Conservation (phyloP, 2,329 filamentous ascomycete genomes). For the Verticillium albo-atrum region DNA sequence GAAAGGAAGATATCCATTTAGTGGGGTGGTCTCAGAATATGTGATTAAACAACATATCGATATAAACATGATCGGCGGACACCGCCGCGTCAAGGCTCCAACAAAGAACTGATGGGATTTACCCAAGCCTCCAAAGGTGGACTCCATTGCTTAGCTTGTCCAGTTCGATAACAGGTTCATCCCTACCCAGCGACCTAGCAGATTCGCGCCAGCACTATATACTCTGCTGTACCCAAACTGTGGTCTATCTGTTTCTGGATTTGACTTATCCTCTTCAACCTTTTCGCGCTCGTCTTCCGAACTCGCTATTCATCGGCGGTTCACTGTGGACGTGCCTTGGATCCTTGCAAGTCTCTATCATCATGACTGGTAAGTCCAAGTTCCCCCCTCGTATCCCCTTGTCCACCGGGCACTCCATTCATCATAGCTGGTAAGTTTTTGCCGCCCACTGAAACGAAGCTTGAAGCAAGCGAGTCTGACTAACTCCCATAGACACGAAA, state of each 20-base stretch:
- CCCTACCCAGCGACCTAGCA: neutral
- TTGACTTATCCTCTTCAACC: too few relatives aligned
- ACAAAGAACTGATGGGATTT: neutral
- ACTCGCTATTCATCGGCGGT: too few relatives aligned
- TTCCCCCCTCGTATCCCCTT: slow-evolving; percentile 1
- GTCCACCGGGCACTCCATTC: neutral
- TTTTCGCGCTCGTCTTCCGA: too few relatives aligned
- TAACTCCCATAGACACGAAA: neutral
- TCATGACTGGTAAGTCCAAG: slow-evolving; percentile 14
- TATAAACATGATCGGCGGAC: neutral
- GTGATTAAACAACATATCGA: neutral
- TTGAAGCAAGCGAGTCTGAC: neutral
- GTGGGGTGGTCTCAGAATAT: neutral
- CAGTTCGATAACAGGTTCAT: neutral
- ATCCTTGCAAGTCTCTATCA: neutral
- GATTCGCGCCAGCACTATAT: neutral
- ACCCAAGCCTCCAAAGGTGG: neutral
- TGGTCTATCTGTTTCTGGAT: neutral
- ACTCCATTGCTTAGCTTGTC: neutral
- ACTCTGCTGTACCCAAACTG: neutral
- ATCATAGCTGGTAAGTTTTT: slow-evolving; percentile 9
- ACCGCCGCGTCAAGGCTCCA: neutral
- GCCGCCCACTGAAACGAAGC: too few relatives aligned
- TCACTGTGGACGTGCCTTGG: neutral
- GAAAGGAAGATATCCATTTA: too few relatives aligned